Evolutionary conservation across 2,329 filamentous ascomycete genomes (phyloP), one percentile per base, ranked within the genome.

Genomic region (Alternaria postmessia): DNA sequence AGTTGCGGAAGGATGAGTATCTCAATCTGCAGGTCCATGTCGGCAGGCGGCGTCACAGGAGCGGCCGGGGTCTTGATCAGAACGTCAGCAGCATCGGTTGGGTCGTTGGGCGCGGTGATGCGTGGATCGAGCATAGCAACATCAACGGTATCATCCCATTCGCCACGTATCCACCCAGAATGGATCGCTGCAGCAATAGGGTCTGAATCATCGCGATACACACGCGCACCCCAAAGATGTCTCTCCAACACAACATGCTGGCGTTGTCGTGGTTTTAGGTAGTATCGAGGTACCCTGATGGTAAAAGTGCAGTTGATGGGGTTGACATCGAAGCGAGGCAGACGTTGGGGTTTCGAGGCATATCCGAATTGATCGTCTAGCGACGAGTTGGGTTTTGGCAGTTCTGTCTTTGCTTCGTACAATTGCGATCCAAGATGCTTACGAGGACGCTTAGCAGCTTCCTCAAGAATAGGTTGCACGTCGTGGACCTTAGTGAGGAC

Each of bases 131-230:
- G 83, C 78, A 94, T 82, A 12, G 84, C 82, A 1, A 87, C 83
- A 68, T 95, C 91, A 1, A 95, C 86, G 36, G 92, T 90, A 7
- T 93, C 88, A 5, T 88, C 84, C 91, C 94, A 97, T 70, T 94
- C 92, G 34, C 94, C 94, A 42, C 90, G 89, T 67, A 99, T 91
- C 89, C 93, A 98, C 4, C 95, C 95, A 2, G 89, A 89, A 76
- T 99, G 95, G 46, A 99, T 94, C 61, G 94, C 94, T 2, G 94
- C 94, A 0, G 93, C 94, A 24, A 99, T 86, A 0, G 95, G 88
- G 74, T 99, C 95, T 0, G 93, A 97, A 78, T 99, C 95, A 69
- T 99, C 95, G 0, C 93, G 96, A 75, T 98, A 98, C 7, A 99
- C 86, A 38, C 96, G 94, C 0, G 93, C 95, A 1, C 95, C 95